Evolutionary conservation across 2,329 filamentous ascomycete species (phyloP), one percentile per base, ranked within the genome.

Genomic region (Colletotrichum endophyticum): DNA sequence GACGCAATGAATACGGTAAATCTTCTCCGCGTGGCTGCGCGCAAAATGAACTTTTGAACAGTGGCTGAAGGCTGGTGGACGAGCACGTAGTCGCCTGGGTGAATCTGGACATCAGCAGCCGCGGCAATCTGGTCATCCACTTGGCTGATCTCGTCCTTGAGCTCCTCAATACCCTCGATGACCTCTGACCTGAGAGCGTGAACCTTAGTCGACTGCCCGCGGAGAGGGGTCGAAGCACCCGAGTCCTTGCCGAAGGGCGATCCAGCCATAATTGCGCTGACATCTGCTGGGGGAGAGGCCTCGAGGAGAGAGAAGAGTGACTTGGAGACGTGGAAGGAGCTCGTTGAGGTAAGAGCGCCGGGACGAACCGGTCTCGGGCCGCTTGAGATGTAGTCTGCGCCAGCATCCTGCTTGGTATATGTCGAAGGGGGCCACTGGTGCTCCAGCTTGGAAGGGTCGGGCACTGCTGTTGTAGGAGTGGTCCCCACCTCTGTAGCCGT

Each of bases 71-170:
- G 95, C 61, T 95, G 95, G 83, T 98, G 94, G 11, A 96, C 96
- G 77, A 99, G 91, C 78, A 99, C 95, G 80, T 96, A 94, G 84
- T 99, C 96, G 82, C 96, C 96, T 2, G 95, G 95, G 83, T 98
- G 95, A 78, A 99, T 98, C 84, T 98, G 95, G 64, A 98, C 95
- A 78, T 98, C 94, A 4, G 96, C 95, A 79, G 96, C 94, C 27
- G 93, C 92, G 3, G 96, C 95, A 80, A 99, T 98, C 85, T 98
- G 96, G 82, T 98, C 95, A 83, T 98, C 97, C 9, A 96, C 96
- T 82, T 96, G 94, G 79, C 94, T 94, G 73, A 99, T 93, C 86
- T 99, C 97, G 82, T 99, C 97, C 84, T 98, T 95, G 76, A 99
- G 96, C 84, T 99, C 97, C 81, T 95, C 93, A 81, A 99, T 98